phyloP scores from a whole-genome alignment of 2,329 filamentous ascomycete species.

The Pseudogymnoascus sp. region DNA sequence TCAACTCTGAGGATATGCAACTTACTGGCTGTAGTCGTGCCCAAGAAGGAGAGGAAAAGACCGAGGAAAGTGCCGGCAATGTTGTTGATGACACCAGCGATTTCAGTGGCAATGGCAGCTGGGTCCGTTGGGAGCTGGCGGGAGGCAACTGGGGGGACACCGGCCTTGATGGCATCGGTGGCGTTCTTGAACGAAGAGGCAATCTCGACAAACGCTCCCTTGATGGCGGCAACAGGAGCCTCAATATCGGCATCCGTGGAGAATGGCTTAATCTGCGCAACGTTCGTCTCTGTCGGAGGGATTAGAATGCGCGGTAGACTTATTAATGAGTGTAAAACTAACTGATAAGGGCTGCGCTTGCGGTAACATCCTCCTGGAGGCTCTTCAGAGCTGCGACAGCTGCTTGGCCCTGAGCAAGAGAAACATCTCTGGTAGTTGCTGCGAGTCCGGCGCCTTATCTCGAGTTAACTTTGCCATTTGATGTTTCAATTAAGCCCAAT shows the following conservation, averaged over 20 bases:
- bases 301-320: background rate
- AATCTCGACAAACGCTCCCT: background rate
- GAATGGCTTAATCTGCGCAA: background rate
- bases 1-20: too few species aligned
- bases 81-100: background rate
- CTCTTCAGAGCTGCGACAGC: background rate
- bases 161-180: background rate
- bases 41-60: constrained; percentile 1
- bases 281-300: background rate
- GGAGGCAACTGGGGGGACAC: background rate
- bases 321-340: background rate
- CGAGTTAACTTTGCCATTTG: background rate
- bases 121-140: background rate
- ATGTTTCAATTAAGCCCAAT: background rate
- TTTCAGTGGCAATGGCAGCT: background rate
- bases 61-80: background rate
- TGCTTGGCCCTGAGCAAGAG: background rate
- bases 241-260: background rate
- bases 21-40: background rate
- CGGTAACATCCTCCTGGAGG: background rate
- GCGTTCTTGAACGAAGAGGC: background rate
- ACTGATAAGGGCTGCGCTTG: background rate
- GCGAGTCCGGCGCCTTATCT: background rate
- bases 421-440: background rate
- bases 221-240: background rate